phyloP scores from a whole-genome alignment of 257 asterid genomes.

The Ehretia macrophylla region DNA sequence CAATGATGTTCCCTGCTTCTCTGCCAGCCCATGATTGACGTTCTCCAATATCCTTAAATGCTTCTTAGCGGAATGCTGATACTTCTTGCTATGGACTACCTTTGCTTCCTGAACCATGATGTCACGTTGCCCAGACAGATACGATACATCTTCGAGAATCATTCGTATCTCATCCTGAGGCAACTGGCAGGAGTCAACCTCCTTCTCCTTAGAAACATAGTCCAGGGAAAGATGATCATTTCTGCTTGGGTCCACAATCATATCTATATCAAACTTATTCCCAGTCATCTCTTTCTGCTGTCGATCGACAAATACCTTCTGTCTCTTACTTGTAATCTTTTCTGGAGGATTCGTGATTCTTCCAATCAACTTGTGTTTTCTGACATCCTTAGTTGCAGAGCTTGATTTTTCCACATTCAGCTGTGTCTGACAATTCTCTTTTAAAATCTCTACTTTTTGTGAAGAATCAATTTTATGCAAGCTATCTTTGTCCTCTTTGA shows the following conservation, averaged over 20 bases:
- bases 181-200: neutral
- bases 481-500: constrained; percentile 19
- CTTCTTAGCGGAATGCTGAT: constrained; percentile 1
- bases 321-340: constrained; percentile 10
- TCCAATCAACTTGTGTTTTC: constrained; percentile 11
- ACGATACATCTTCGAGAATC: neutral
- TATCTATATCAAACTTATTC: constrained; percentile 6
- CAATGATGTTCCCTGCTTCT: constrained; percentile 6
- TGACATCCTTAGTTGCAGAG: constrained; percentile 6
- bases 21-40: neutral
- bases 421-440: constrained; percentile 13
- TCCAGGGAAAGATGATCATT: neutral
- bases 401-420: constrained; percentile 8
- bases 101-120: neutral
- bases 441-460: constrained; percentile 6
- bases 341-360: constrained; percentile 6
- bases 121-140: too few species aligned
- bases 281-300: constrained; percentile 4
- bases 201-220: neutral
- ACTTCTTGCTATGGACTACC: neutral
- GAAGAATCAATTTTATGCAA: constrained; percentile 17
- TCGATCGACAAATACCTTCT: neutral
- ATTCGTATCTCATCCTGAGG: constrained; percentile 1
- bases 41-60: constrained; percentile 11
- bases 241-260: neutral